Conservation (phyloP, 768 basidiomycete genomes). For the Boletus eberwhitei region DNA sequence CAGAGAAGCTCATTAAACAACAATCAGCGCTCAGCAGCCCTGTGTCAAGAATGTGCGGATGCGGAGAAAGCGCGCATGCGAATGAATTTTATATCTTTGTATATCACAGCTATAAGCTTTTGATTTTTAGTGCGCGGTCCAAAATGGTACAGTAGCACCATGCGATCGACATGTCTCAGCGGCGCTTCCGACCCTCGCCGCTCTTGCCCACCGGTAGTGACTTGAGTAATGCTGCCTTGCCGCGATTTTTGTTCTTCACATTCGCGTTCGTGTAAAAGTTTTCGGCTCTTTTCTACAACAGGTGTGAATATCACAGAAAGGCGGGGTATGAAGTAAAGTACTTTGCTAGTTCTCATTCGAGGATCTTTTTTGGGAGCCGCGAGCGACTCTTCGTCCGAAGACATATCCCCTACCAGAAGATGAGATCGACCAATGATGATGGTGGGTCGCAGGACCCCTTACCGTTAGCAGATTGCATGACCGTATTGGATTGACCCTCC, state of each 20-base stretch:
- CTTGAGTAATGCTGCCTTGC: constrained; percentile 58
- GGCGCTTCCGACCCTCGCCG: constrained; percentile 39
- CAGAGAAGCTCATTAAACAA: constrained; percentile 10
- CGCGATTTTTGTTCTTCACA: constrained; percentile 83
- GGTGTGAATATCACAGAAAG: constrained; percentile 7
- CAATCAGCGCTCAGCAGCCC: constrained; percentile 5
- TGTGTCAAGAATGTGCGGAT: neutral
- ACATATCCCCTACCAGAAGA: constrained; percentile 25
- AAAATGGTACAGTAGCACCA: constrained; percentile 16
- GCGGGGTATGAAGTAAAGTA: constrained; percentile 23
- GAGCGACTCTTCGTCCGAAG: constrained; percentile 34
- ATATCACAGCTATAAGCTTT: constrained; percentile 7
- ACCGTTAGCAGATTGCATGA: constrained; percentile 16
- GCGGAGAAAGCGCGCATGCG: constrained; percentile 1
- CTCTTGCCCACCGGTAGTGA: constrained; percentile 53
- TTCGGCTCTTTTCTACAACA: constrained; percentile 69
- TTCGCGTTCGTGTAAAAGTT: constrained; percentile 88
- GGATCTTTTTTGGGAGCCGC: constrained; percentile 50
- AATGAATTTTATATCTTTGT: constrained; percentile 10
- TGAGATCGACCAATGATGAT: constrained; percentile 7
- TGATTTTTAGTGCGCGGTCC: constrained; percentile 9
- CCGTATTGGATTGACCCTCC: constrained; percentile 26
- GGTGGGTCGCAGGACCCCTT: constrained; percentile 11
- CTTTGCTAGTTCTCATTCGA: constrained; percentile 95
- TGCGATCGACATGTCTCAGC: constrained; percentile 17